Base-by-base conservation (phyloP, 495 filamentous ascomycete genomes). In the Rhypophila decipiens region DNA sequence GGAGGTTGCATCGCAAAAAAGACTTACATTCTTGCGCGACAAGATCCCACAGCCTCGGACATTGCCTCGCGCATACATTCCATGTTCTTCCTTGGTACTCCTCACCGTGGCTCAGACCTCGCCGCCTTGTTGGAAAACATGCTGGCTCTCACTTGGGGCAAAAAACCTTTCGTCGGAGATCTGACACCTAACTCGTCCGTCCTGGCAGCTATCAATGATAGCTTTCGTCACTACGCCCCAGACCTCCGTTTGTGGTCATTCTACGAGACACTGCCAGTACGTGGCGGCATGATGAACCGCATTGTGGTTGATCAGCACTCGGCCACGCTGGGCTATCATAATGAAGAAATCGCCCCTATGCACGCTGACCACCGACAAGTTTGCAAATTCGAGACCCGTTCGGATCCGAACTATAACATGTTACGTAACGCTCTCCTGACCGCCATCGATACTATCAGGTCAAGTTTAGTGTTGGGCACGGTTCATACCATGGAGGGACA, bases 121-220 rank as follows among this genome's bases (percentile, higher is more conserved):
- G 9, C 55, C 76, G 3, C 77, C 77, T 4, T 75, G 79, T 47
- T 52, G 70, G 20, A 48, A 41, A 15, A 24, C 31, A 24, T 24
- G 52, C 13, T 41, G 41, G 21, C 53, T 42, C 23, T 40, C 49
- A 9, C 44, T 24, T 22, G 77, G 76, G 55, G 58, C 2, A 24
- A 53, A 1, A 73, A 70, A 24, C 49, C 60, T 13, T 75, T 64
- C 35, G 55, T 75, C 20, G 50, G 56, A 4, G 74, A 76, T 4
- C 57, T 76, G 7, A 45, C 47, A 5, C 56, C 44, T 15, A 55
- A 58, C 19, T 68, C 64, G 0, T 35, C 36, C 3, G 53, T 46
- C 0, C 29, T 58, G 4, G 68, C 74, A 49, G 42, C 50, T 0
- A 62, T 77, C 31, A 78, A 78, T 24, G 73, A 76, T 17, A 59